Conservation (phyloP, 78 protist genomes). For the slime mould (Dictyostelium discoideum) region DNA sequence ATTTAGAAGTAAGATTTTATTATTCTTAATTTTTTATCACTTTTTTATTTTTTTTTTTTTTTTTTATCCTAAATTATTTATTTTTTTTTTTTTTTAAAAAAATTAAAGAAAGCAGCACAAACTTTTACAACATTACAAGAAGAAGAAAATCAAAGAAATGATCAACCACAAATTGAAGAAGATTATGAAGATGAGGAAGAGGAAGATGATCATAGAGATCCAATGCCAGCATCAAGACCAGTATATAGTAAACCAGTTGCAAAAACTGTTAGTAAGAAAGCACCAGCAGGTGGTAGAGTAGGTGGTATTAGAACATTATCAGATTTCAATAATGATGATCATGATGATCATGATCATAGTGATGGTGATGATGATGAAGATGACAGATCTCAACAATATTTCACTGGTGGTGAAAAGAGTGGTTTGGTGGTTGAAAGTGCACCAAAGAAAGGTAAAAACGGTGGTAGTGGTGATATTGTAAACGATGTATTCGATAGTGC, state of each 20-base stretch:
- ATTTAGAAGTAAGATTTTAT: slow-evolving; percentile 37
- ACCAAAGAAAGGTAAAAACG: slow-evolving; percentile 28
- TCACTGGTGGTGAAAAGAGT: slow-evolving; percentile 82
- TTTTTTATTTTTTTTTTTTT: neutral
- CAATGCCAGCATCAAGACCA: slow-evolving; percentile 11
- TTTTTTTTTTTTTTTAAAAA: too few species aligned
- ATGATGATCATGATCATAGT: slow-evolving; percentile 33
- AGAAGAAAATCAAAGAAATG: slow-evolving; percentile 12
- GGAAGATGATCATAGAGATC: neutral
- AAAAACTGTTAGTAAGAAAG: neutral
- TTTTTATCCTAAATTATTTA: neutral
- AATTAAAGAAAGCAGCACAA: slow-evolving; percentile 22
- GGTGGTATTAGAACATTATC: slow-evolving; percentile 65
- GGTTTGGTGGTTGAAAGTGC: slow-evolving; percentile 62
- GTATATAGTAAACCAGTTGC: neutral
- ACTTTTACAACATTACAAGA: slow-evolving; percentile 10
- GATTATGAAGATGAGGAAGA: neutral
- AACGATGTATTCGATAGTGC: slow-evolving; percentile 82
- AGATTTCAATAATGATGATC: slow-evolving; percentile 27
- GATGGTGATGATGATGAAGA: slow-evolving; percentile 54
- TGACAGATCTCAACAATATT: slow-evolving; percentile 68
- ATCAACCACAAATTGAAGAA: neutral
- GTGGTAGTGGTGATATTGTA: slow-evolving; percentile 24
- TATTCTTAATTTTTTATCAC: neutral
- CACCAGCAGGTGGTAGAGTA: neutral